These are phyloP conservation scores for Saxispiralis lemnorum DNA, from an alignment of 495 filamentous ascomycete genomes.

Conservation along the genomic window DNA sequence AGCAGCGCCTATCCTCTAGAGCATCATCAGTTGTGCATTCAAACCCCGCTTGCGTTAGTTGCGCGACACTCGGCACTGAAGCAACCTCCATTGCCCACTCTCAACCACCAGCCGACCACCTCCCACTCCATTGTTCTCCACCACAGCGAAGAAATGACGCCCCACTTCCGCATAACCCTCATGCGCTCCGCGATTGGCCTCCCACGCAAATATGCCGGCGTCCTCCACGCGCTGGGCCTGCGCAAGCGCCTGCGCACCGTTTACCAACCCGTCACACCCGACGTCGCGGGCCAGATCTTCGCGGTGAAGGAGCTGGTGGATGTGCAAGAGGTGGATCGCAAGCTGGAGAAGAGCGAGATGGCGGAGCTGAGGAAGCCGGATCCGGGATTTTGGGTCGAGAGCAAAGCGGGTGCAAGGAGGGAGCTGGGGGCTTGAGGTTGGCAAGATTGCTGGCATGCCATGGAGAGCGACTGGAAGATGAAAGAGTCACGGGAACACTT, in stretches of 20 bases:
- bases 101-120: background rate
- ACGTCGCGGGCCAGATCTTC: constrained; percentile 88
- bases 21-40: no score
- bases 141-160: constrained; percentile 16
- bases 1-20: no score
- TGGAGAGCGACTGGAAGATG: no score
- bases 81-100: no score
- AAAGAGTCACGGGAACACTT: no score
- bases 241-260: constrained; percentile 75
- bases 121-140: no score
- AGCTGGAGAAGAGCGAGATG: constrained; percentile 57
- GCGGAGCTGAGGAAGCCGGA: constrained; percentile 59
- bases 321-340: constrained; percentile 61
- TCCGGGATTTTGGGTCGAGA: constrained; percentile 73
- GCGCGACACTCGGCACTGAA: no score
- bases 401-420: constrained; percentile 8
- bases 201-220: constrained; percentile 59
- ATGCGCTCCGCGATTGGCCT: constrained; percentile 86
- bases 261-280: constrained; percentile 70
- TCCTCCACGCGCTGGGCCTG: constrained; percentile 76
- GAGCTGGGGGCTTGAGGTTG: background rate
- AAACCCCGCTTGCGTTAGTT: no score
- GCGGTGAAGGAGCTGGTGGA: constrained; percentile 89
- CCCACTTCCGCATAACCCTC: constrained; percentile 90
- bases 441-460: no score